Evolutionary conservation across 83 land plant species (phyloP).

Genomic region (Diphasiastrum complanatum): DNA sequence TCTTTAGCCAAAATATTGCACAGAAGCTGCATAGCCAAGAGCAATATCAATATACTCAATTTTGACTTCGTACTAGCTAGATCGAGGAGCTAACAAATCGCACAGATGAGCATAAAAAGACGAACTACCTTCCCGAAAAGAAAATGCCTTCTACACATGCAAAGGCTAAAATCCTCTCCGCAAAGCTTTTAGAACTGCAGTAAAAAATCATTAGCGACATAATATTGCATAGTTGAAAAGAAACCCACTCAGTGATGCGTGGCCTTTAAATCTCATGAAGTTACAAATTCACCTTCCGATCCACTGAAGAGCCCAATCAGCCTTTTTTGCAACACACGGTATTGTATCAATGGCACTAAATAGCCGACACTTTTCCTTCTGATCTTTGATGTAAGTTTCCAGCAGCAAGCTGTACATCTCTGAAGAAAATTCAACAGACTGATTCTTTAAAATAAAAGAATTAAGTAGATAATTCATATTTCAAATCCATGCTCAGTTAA

Average conservation of each 20-base stretch:
- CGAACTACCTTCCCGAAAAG: conserved; percentile 61
- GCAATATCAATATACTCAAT: background rate
- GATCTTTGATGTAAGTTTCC: conserved; percentile 71
- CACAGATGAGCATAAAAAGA: background rate
- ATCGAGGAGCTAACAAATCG: background rate
- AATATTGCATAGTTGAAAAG: too few relatives aligned
- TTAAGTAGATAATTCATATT: too few relatives aligned
- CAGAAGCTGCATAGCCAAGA: conserved; percentile 58
- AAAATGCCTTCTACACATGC: conserved; percentile 81
- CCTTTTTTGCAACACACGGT: conserved; percentile 59
- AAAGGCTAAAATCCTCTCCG: conserved; percentile 69
- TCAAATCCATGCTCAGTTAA: too few relatives aligned
- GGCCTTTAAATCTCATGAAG: too few relatives aligned
- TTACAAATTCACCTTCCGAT: conserved; percentile 59
- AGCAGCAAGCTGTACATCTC: conserved; percentile 78
- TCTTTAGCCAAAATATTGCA: conserved; percentile 77
- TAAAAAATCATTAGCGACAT: too few relatives aligned
- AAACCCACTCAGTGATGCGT: too few relatives aligned
- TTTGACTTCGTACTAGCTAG: background rate
- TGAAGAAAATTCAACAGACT: too few relatives aligned
- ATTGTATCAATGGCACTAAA: conserved; percentile 64
- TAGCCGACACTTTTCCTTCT: conserved; percentile 48
- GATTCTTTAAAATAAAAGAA: too few relatives aligned
- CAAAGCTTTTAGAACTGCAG: conserved; percentile 47
- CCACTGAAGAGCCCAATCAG: conserved; percentile 74